These are phyloP conservation scores for Phytophthora pinifolia DNA, from an alignment of 352 stramenopile species.

Conservation along the genomic window DNA sequence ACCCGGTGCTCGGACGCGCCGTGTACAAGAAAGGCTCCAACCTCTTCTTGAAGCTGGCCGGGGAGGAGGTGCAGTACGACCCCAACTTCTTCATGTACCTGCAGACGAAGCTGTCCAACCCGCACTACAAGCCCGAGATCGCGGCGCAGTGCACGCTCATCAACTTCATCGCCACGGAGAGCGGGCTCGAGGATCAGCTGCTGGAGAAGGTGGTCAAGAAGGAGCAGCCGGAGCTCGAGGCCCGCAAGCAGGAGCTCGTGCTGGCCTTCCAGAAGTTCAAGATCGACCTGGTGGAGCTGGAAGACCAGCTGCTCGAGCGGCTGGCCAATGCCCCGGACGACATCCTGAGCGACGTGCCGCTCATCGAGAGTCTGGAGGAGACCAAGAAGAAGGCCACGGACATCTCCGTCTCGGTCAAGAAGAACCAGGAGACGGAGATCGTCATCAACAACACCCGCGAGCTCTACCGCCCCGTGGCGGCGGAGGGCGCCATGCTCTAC, in stretches of 20 bases:
- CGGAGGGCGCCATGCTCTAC: constrained; percentile 97
- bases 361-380: constrained; percentile 96
- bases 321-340: constrained; percentile 96
- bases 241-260: constrained; percentile 93
- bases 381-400: constrained; percentile 97
- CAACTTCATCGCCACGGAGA: constrained; percentile 98
- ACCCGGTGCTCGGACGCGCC: constrained; percentile 94
- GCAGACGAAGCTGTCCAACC: constrained; percentile 97
- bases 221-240: constrained; percentile 94
- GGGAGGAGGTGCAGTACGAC: constrained; percentile 97
- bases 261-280: constrained; percentile 94
- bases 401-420: constrained; percentile 94
- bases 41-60: constrained; percentile 93
- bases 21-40: constrained; percentile 96
- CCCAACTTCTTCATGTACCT: constrained; percentile 96
- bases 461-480: constrained; percentile 92
- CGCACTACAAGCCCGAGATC: constrained; percentile 98
- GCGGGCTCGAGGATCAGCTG: constrained; percentile 95
- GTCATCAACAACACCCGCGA: constrained; percentile 95
- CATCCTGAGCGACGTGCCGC: constrained; percentile 95
- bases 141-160: constrained; percentile 96
- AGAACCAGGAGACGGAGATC: constrained; percentile 94
- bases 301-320: constrained; percentile 95
- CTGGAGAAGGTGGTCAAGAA: constrained; percentile 96
- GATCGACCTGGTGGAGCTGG: constrained; percentile 95